These are phyloP conservation scores for Hymenoscyphus scutula DNA, from an alignment of 2,329 filamentous ascomycete species.

Conservation along the genomic window DNA sequence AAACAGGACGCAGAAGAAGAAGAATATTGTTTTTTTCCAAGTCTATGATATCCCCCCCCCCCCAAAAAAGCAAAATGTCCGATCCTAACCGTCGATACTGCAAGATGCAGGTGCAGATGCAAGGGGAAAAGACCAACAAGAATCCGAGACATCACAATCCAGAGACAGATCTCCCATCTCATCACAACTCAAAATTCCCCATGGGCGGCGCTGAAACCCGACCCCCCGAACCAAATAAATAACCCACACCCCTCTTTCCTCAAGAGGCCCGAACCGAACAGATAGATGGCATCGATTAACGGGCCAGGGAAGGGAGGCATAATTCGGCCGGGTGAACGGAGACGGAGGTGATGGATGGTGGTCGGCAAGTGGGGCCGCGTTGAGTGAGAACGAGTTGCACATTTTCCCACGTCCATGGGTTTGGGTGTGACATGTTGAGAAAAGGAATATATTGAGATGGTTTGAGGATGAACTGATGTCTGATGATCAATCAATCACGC, in stretches of 20 bases:
- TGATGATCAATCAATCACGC: neutral
- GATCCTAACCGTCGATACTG: neutral
- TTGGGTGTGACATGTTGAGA: neutral
- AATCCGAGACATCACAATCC: neutral
- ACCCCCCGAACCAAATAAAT: neutral
- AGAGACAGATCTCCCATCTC: neutral
- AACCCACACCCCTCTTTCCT: neutral
- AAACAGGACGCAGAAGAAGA: no score
- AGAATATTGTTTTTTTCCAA: no score
- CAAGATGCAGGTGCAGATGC: neutral
- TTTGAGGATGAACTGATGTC: neutral
- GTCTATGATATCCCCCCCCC: no score
- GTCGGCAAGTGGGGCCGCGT: neutral
- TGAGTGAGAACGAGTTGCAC: neutral
- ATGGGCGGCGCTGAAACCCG: neutral
- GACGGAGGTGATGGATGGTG: neutral
- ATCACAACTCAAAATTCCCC: neutral
- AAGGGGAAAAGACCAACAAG: neutral
- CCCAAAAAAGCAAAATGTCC: no score
- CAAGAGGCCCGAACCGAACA: neutral
- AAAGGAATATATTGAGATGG: no score
- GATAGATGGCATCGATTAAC: neutral
- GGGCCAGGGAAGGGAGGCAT: neutral
- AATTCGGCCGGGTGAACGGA: neutral
- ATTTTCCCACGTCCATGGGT: neutral